Evolutionary conservation across 2,329 filamentous ascomycete species (phyloP), one percentile per base, ranked within the genome.

Genomic region (Epichloe festucae): DNA sequence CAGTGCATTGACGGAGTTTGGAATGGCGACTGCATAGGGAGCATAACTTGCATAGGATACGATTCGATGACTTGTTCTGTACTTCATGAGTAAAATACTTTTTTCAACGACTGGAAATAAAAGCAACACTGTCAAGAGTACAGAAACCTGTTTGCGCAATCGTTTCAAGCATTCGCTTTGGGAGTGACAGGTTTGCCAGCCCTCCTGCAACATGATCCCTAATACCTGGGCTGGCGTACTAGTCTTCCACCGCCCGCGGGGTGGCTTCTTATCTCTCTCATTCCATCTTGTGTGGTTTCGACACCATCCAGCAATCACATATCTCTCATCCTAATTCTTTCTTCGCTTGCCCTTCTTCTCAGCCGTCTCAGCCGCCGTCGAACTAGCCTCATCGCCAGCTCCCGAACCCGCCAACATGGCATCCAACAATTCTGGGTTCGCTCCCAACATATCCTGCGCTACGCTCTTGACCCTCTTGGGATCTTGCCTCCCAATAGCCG

Each of bases 401-500:
- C 43, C 36, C 6, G 42, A 34, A 15, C 10, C 48, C 5, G 70
- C 68, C 19, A 74, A 59, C 49, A 75, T 58, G 11, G 74, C 73
- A 52, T 76, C 72, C 52, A 81, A 64, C 45, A 79, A 67, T 40
- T 74, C 73, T 1, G 75, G 63, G 48, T 70, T 69, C 31, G 68
- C 66, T 34, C 69, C 64, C 7, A 70, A 55, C 38, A 70, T 59
- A 31, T 69, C 63, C 48, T 68, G 62, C 5, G 67, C 60, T 3
- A 65, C 62, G 40, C 63, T 57, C 54, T 61, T 63, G n/a, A 73
- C 73, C 52, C 76, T 73, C 65, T 78, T 77, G 39, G 82, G 77
- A 60, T 91, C 87, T 35, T 75, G 75, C 58, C 74, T 74, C 48
- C 82, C 86, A 55, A 91, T 76, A 35, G 77, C 63, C 1, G 82